A percentile compares a stretch with the other conserved stretches of the same genome.
phyloP scores from a whole-genome alignment of 176 grass and related monocot genomes.

The Zoysia pacifica region DNA sequence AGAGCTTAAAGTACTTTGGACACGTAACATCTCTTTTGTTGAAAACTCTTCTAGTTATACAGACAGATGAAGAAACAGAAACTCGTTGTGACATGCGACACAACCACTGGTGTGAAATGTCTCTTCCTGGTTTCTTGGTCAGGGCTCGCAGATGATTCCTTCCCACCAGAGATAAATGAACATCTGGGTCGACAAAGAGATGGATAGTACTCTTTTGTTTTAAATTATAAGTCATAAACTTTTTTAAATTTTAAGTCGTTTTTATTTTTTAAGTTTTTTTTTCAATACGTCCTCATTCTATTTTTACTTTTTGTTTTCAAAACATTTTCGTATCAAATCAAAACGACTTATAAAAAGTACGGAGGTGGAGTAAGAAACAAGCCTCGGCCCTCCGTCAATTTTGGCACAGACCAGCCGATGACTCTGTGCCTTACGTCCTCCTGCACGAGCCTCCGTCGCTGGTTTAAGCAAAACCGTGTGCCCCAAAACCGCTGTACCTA shows the following conservation, averaged over 20 bases:
- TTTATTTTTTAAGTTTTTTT: too few species aligned
- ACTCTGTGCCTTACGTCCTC: background rate
- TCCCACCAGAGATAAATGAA: background rate
- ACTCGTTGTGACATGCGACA: background rate
- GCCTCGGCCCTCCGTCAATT: background rate
- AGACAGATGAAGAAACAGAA: background rate
- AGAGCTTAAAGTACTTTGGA: too few species aligned
- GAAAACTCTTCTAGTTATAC: background rate
- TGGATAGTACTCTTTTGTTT: too few species aligned
- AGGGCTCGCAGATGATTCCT: conserved; percentile 3
- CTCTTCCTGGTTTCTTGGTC: background rate
- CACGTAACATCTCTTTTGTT: background rate
- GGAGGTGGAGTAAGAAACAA: too few species aligned
- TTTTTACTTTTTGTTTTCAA: too few species aligned
- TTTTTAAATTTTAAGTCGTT: too few species aligned
- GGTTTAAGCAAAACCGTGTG: conserved; percentile 1
- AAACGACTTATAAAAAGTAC: too few species aligned
- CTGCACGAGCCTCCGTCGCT: background rate
- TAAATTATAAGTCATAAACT: too few species aligned
- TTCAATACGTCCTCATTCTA: too few species aligned
- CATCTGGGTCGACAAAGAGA: too few species aligned
- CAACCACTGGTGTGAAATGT: background rate
- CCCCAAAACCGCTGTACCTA: background rate
- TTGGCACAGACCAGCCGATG: background rate
- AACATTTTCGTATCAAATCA: too few species aligned